Evolutionary conservation across 2,329 filamentous ascomycete genomes (phyloP), one percentile per base, ranked within the genome.

Genomic region (Botryotinia calthae): DNA sequence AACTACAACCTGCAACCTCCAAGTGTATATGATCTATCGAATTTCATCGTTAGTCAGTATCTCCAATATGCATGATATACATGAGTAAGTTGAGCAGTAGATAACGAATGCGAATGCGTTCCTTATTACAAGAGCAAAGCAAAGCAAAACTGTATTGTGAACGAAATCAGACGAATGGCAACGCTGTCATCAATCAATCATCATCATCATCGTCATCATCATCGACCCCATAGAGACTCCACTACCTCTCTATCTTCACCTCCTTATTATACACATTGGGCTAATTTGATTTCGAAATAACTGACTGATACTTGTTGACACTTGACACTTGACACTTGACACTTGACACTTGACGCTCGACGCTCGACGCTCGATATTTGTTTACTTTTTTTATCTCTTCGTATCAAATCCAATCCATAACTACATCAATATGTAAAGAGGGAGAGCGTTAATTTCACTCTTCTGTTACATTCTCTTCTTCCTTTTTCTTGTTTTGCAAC

Each of bases 161-260:
- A 37, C 25, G 10, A 61, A 28, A 62, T 42, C 20, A 62, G 44
- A 48, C 63, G 63, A 65, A 44, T 31, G 63, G 51, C 46, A 54
- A 46, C 46, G 64, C 64, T 67, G 64, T 54, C 64, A 67, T 67
- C 64, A 34, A 67, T 64, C 62, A 34, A 46, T 65, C 44, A 65
- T 51, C 63, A 63, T 8, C 37, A 42, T 20, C 59, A 44, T 61
- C 56, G 22, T 59, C 56, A 59, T 61, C 58, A 61, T 31, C 62
- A 67, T 40, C 25, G 25, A 40, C 63, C 46, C 44, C 44, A 66
- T 66, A 51, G 40, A 51, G 63, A 67, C 64, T 67, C 64, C 64
- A 67, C 64, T 62, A 5, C 37, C 34, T 56, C 18, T 18, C 51
- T 40, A 54, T 67, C 46, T 54, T 54, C 46, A 54, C 34, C 46